phyloP scores from a whole-genome alignment of 2,329 filamentous ascomycete species.

The Paraphoma chrysanthemicola region DNA sequence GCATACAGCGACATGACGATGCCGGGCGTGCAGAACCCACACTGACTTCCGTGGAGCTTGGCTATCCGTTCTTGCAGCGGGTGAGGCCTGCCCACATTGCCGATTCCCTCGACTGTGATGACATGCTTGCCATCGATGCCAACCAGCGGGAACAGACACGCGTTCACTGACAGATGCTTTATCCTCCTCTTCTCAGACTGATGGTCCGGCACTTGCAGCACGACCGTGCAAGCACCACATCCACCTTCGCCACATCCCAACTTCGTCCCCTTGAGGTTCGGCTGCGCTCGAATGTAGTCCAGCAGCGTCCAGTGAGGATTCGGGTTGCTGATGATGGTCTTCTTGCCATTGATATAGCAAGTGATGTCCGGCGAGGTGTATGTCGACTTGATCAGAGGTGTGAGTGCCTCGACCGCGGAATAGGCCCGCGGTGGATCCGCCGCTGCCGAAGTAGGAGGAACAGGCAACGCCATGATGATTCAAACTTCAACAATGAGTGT shows the following conservation, averaged over 20 bases:
- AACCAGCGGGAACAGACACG: constrained; percentile 87
- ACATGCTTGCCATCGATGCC: constrained; percentile 97
- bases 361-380: constrained; percentile 75
- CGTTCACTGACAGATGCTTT: constrained; percentile 94
- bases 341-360: constrained; percentile 93
- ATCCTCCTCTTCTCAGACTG: constrained; percentile 81
- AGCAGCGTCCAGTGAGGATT: constrained; percentile 90
- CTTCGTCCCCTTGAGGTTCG: constrained; percentile 94
- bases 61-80: constrained; percentile 89
- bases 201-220: constrained; percentile 56
- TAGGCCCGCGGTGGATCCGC: constrained; percentile 30
- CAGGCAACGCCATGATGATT: constrained; percentile 37
- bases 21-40: constrained; percentile 91
- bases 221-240: constrained; percentile 93
- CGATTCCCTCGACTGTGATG: constrained; percentile 94
- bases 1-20: constrained; percentile 96
- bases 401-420: constrained; percentile 54
- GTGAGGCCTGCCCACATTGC: constrained; percentile 82
- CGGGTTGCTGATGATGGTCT: constrained; percentile 79
- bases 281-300: constrained; percentile 80
- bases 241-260: constrained; percentile 95
- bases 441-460: constrained; percentile 38
- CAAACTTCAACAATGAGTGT: not conserved
- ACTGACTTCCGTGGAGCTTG: constrained; percentile 89
- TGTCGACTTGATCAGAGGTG: constrained; percentile 74